Evolutionary conservation across 441 rosid species (phyloP), one percentile per base, ranked within the genome.

Genomic region (Capsella rubella): DNA sequence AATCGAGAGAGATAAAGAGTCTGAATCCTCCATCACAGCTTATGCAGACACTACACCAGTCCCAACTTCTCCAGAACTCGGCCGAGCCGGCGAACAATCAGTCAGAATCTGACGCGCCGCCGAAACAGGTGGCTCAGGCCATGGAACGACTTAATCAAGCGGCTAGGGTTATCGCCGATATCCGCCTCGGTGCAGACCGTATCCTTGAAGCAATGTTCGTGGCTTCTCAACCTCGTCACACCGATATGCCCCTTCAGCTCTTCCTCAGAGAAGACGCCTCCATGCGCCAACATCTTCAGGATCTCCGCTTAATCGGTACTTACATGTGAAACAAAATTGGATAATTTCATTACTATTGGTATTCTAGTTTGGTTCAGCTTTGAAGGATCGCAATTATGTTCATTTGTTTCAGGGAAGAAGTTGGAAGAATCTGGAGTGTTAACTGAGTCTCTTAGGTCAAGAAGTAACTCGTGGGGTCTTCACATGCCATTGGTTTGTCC

Each of bases 401-500:
- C 10, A 46, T 46, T 7, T 46, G 73, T 50, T 58, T 52, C 79
- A 95, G 97, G 99, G 77, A 90, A 84, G 85, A 91, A 84, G 57
- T 82, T 95, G 18, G 97, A 95, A 74, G 99, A 92, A 75, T 84
- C 97, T 57, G 96, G 98, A 69, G 97, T 92, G 71, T 72, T 95
- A 10, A 90, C 87, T 35, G 96, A 95, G 46, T 87, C 96, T 55
- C 84, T 92, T 35, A 72, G 90, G 59, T 84, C 87, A 2, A 82
- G 97, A 64, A 91, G 98, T 65, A 88, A 95, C 42, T 88, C 93
- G 8, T 95, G 99, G 98, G 96, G 96, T 61, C 82, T 90, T 84
- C 97, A 92, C 58, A 87, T 95, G 94, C 97, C 99, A 0, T 34
- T 95, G 82, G 99, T 92, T 56, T 95, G 98, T 80, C 99, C 98